These are phyloP conservation scores for Viridothelium virens DNA, from an alignment of 495 filamentous ascomycete species.

Conservation along the genomic window DNA sequence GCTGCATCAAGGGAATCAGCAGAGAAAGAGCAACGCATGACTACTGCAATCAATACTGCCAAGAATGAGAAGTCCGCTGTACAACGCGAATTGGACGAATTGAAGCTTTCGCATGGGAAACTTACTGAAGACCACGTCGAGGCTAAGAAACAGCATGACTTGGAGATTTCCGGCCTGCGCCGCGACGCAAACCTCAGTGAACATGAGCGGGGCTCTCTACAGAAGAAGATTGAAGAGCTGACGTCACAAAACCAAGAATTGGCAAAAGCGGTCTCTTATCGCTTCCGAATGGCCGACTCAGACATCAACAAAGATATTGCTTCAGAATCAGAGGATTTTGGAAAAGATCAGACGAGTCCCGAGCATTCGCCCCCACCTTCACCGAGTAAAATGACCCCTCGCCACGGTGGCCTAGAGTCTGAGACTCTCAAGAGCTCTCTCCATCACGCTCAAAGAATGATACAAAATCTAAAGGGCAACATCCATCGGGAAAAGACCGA, in stretches of 20 bases:
- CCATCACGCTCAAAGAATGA: slow-evolving; percentile 90
- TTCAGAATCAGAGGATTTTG: slow-evolving; percentile 56
- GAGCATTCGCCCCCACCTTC: slow-evolving; percentile 87
- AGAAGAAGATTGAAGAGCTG: slow-evolving; percentile 77
- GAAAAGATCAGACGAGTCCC: slow-evolving; percentile 63
- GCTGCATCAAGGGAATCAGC: slow-evolving; percentile 59
- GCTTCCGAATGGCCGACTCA: slow-evolving; percentile 57
- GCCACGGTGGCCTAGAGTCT: slow-evolving; percentile 81
- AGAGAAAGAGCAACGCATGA: slow-evolving; percentile 73
- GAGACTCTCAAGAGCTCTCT: slow-evolving; percentile 91
- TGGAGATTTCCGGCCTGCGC: slow-evolving; percentile 71
- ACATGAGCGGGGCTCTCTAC: slow-evolving; percentile 61
- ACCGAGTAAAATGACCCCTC: slow-evolving; percentile 80
- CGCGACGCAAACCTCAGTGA: slow-evolving; percentile 67
- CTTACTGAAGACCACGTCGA: slow-evolving; percentile 70
- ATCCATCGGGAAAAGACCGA: slow-evolving; percentile 97
- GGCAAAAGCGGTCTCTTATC: slow-evolving; percentile 66
- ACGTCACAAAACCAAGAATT: slow-evolving; percentile 82
- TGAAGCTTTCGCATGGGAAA: slow-evolving; percentile 68
- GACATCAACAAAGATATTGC: slow-evolving; percentile 44
- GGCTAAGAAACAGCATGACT: slow-evolving; percentile 74
- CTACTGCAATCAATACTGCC: slow-evolving; percentile 55
- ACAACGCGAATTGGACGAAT: slow-evolving; percentile 80
- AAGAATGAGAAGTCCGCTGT: slow-evolving; percentile 66
- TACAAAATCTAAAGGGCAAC: slow-evolving; percentile 86